Evolutionary conservation across 768 basidiomycete species (phyloP).

Genomic region (Leccinum variicolor): DNA sequence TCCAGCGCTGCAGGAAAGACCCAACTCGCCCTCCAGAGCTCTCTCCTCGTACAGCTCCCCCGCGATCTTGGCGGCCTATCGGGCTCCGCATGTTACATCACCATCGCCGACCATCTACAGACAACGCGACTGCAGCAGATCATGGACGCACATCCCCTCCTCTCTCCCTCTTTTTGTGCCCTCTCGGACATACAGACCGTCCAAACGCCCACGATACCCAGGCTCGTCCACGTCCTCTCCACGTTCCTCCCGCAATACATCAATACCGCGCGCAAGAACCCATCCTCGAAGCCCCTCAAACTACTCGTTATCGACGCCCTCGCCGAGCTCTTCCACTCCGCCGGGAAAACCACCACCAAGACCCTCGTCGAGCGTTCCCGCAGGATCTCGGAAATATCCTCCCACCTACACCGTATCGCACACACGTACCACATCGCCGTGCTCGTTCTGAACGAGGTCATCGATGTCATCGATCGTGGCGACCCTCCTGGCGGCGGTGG

Average conservation of each 20-base stretch:
- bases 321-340: conserved; percentile 76
- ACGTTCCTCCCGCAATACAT: conserved; percentile 54
- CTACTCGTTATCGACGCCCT: conserved; percentile 87
- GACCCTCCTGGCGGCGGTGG: conserved; percentile 4
- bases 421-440: conserved; percentile 62
- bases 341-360: conserved; percentile 52
- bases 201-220: conserved; percentile 49
- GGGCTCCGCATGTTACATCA: conserved; percentile 76
- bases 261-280: conserved; percentile 26
- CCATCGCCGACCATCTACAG: conserved; percentile 66
- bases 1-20: conserved; percentile 92
- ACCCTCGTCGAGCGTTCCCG: conserved; percentile 73
- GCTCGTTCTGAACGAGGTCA: conserved; percentile 86
- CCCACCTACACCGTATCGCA: conserved; percentile 70
- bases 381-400: conserved; percentile 63
- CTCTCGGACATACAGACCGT: conserved; percentile 63
- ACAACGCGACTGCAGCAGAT: conserved; percentile 71
- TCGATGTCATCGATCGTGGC: conserved; percentile 61
- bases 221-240: conserved; percentile 53
- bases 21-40: conserved; percentile 83
- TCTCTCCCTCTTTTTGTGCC: conserved; percentile 41
- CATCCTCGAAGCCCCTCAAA: conserved; percentile 55
- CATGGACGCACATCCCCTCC: conserved; percentile 43
- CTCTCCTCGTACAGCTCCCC: conserved; percentile 75
- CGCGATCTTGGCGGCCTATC: conserved; percentile 49